These are phyloP conservation scores for Lachnellula subtilissima DNA, from an alignment of 2,329 filamentous ascomycete species.

Conservation along the genomic window DNA sequence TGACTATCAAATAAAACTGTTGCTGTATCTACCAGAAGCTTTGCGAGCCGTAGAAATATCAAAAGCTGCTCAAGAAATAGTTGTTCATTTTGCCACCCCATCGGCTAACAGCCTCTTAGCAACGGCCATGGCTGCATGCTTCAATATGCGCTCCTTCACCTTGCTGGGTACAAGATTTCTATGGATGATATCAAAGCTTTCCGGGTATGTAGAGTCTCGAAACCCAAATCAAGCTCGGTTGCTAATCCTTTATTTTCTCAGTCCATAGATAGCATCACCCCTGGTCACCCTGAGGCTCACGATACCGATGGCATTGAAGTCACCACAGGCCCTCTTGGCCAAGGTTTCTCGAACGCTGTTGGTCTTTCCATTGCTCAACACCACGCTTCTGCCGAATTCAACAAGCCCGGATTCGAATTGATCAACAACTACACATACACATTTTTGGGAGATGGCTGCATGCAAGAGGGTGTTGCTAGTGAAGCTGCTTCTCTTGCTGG, in stretches of 20 bases:
- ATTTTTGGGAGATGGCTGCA: slow-evolving; percentile 97
- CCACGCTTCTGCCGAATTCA: slow-evolving; percentile 86
- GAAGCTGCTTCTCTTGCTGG: slow-evolving; percentile 91
- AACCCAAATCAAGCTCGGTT: slow-evolving; percentile 1
- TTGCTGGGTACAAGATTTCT: slow-evolving; percentile 83
- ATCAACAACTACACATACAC: slow-evolving; percentile 95
- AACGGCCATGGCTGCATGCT: slow-evolving; percentile 99
- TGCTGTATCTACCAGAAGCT: background rate
- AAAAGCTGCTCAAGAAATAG: background rate
- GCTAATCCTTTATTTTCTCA: slow-evolving; percentile 23
- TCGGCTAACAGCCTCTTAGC: slow-evolving; percentile 42
- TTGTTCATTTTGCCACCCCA: background rate
- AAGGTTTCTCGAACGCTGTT: slow-evolving; percentile 96
- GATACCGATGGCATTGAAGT: slow-evolving; percentile 97
- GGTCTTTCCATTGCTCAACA: slow-evolving; percentile 96
- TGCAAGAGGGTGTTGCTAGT: slow-evolving; percentile 95
- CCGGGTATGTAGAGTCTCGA: slow-evolving; percentile 60
- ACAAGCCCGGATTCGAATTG: slow-evolving; percentile 89
- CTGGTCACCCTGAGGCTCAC: slow-evolving; percentile 93
- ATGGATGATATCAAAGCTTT: slow-evolving; percentile 94
- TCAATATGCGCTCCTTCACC: slow-evolving; percentile 95
- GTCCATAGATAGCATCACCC: slow-evolving; percentile 68
- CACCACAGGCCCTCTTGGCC: slow-evolving; percentile 94
- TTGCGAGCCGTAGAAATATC: background rate
- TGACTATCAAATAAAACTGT: no score